Conservation (phyloP, 352 stramenopile genomes). For the Pythium phragmiticola region DNA sequence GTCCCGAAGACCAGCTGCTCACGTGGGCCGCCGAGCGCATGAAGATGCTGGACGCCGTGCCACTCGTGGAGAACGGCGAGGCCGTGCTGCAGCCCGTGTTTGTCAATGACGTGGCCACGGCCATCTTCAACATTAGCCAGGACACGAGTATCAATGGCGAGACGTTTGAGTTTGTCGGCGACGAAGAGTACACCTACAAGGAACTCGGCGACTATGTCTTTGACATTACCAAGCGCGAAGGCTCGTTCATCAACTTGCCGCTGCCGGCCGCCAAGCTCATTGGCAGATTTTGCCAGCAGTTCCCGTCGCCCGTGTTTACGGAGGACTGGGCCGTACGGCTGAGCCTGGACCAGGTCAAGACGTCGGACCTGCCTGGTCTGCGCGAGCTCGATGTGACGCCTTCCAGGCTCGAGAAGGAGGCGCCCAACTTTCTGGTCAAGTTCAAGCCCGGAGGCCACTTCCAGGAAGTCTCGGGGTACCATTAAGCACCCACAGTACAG, state of each 20-base stretch:
- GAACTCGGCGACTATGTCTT: slow-evolving; percentile 97
- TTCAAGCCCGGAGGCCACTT: slow-evolving; percentile 96
- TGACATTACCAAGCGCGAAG: slow-evolving; percentile 83
- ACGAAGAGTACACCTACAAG: slow-evolving; percentile 96
- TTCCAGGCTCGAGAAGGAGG: slow-evolving; percentile 93
- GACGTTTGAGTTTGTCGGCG: slow-evolving; percentile 95
- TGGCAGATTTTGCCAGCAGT: slow-evolving; percentile 78
- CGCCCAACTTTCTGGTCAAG: slow-evolving; percentile 94
- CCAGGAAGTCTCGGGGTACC: slow-evolving; percentile 86
- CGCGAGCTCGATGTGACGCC: slow-evolving; percentile 86
- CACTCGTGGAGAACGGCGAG: slow-evolving; percentile 93
- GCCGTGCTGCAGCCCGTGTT: slow-evolving; percentile 93
- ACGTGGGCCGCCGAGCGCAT: slow-evolving; percentile 87
- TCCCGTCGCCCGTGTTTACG: slow-evolving; percentile 84
- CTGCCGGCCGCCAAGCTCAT: slow-evolving; percentile 72
- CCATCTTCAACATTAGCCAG: slow-evolving; percentile 77
- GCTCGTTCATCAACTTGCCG: slow-evolving; percentile 81
- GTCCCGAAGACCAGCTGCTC: slow-evolving; percentile 94
- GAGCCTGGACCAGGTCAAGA: slow-evolving; percentile 84
- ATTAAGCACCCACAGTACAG: slow-evolving; percentile 39
- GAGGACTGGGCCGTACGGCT: slow-evolving; percentile 74
- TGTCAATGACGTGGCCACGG: slow-evolving; percentile 80
- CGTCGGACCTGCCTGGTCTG: slow-evolving; percentile 67
- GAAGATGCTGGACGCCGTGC: slow-evolving; percentile 70
- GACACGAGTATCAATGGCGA: slow-evolving; percentile 89